Conservation (phyloP, 768 basidiomycete genomes). For the Lyophyllum semitale region DNA sequence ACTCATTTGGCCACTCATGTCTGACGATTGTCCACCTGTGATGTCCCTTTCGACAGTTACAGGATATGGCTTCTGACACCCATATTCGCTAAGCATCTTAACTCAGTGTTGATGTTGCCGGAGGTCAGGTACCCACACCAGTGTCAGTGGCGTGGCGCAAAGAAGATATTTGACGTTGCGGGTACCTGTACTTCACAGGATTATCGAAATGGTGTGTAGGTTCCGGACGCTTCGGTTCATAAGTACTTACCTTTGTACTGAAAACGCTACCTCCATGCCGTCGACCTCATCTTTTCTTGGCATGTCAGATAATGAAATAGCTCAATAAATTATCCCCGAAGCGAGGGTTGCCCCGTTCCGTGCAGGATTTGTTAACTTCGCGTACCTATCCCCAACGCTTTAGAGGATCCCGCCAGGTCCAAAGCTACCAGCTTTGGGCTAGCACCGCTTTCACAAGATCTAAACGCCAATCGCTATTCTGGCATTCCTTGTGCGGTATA, state of each 20-base stretch:
- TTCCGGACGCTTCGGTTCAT: background rate
- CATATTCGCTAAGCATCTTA: background rate
- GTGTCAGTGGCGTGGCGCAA: constrained; percentile 7
- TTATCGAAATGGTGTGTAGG: background rate
- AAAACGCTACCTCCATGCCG: background rate
- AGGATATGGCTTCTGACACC: background rate
- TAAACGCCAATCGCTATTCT: background rate
- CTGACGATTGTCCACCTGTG: background rate
- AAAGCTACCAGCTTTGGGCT: no score
- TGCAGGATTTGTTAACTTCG: background rate
- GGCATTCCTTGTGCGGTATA: background rate
- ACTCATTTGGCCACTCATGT: background rate
- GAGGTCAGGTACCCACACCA: background rate
- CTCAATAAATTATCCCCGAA: background rate
- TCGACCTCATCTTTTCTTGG: background rate
- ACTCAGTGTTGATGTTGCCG: background rate
- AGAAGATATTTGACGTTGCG: background rate
- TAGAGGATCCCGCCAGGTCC: background rate
- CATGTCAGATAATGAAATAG: background rate
- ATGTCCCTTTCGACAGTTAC: background rate
- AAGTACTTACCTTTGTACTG: background rate
- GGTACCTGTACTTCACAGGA: background rate
- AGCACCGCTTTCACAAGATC: background rate
- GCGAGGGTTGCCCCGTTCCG: background rate
- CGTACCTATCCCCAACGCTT: background rate